Evolutionary conservation across 257 asterid genomes (phyloP), one percentile per base, ranked within the genome.

Genomic region (Nicotiana knightiana): DNA sequence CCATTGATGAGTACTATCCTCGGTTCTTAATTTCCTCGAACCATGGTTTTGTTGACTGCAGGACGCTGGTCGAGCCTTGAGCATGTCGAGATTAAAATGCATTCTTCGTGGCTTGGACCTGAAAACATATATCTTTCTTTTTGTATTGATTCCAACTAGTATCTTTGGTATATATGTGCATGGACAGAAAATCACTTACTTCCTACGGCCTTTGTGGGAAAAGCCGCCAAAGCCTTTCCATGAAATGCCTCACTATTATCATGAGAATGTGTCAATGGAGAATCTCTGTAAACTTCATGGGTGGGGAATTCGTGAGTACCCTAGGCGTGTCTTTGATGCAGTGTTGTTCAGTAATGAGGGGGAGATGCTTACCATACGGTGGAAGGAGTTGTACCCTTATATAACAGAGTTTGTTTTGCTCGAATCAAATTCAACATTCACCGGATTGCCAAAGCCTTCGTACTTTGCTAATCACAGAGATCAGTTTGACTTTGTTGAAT

Each of bases 271-370:
- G 57, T 88, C 98, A 1, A 93, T 93, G 97, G 93, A 87, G 76
- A 88, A 90, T 81, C 92, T 92, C 1, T 93, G 98, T 68, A 89
- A 82, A 77, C 98, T 93, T 86, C 98, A 93, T 6, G 97, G 97
- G 33, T 93, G 97, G 98, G 91, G 92, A 58, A 84, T 90, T 5
- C 92, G 98, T 2, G 96, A 92, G 85, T 90, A 86, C 68, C 98
- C 98, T 6, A 87, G 98, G 88, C 97, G 97, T 63, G 96, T 93
- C 63, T 93, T 85, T 83, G 98, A 93, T 83, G 97, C 96, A 7
- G 97, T 93, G 21, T 63, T 93, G 83, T 93, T 93, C 86, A 93
- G 93, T 87, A 93, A 93, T 4, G 98, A 93, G 87, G 71, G 92
- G 30, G 98, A 93, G 83, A 82, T 93, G 55, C 96, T 93, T 59